Conservation (phyloP, 345 rosid genomes). For the Eucalyptus albens region DNA sequence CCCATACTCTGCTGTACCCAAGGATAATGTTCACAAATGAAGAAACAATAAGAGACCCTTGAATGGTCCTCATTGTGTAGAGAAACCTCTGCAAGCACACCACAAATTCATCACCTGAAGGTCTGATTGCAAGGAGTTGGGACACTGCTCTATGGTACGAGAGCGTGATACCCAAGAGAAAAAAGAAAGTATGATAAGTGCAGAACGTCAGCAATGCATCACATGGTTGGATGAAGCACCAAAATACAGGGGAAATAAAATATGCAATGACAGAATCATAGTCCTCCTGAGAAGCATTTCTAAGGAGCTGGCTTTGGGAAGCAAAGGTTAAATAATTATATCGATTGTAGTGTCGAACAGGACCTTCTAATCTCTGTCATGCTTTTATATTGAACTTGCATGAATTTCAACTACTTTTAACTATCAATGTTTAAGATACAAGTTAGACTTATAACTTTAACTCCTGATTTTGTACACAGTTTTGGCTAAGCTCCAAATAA, state of each 20-base stretch:
- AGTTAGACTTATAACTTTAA: not conserved
- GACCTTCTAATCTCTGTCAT: not conserved
- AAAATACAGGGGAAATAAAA: not conserved
- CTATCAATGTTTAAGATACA: not conserved
- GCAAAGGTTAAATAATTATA: not conserved
- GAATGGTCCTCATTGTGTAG: constrained; percentile 72
- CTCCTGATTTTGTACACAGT: not conserved
- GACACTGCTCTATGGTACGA: not conserved
- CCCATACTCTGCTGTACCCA: constrained; percentile 72
- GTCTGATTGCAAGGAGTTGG: not conserved
- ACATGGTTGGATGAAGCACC: not conserved
- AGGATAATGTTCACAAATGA: constrained; percentile 74
- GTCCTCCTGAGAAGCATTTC: not conserved
- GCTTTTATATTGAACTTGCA: not conserved
- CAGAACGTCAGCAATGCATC: not conserved
- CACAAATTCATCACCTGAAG: not conserved
- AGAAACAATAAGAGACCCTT: constrained; percentile 83
- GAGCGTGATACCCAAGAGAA: not conserved
- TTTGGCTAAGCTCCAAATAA: not conserved
- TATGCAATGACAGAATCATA: not conserved
- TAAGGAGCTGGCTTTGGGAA: not conserved
- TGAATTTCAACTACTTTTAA: not conserved
- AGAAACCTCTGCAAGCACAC: constrained; percentile 55
- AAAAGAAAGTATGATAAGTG: not conserved
- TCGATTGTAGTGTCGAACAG: not conserved